phyloP scores from a whole-genome alignment of 2,329 filamentous ascomycete species.

The Plectosphaerella plurivora region DNA sequence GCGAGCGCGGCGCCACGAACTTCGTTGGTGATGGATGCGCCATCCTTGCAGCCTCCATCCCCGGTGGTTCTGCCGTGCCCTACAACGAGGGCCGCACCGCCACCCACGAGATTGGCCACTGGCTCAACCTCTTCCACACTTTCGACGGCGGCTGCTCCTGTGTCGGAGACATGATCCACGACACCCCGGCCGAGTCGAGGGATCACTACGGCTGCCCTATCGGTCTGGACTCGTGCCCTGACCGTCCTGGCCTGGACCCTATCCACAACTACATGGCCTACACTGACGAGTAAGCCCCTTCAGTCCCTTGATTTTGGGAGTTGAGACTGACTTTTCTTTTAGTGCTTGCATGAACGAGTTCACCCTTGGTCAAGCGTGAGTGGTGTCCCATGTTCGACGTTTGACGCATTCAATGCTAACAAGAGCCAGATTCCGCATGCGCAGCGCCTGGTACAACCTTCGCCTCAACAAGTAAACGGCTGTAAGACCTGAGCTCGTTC shows the following conservation, averaged over 20 bases:
- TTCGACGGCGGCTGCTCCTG: constrained; percentile 36
- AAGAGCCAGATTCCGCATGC: too few relatives aligned
- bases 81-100: constrained; percentile 26
- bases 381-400: too few relatives aligned
- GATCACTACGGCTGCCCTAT: constrained; percentile 28
- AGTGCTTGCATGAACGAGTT: too few relatives aligned
- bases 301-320: too few relatives aligned
- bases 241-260: constrained; percentile 24
- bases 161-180: constrained; percentile 31
- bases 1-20: background rate
- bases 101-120: constrained; percentile 44
- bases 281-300: constrained; percentile 32
- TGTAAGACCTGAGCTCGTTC: too few relatives aligned
- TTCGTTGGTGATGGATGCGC: background rate
- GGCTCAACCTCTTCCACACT: constrained; percentile 44
- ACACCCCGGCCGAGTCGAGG: constrained; percentile 33
- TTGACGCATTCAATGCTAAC: too few relatives aligned
- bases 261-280: constrained; percentile 37
- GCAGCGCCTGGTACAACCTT: too few relatives aligned
- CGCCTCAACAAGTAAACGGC: too few relatives aligned
- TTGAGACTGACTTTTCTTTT: too few relatives aligned
- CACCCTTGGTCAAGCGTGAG: too few relatives aligned
- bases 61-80: constrained; percentile 22
- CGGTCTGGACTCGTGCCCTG: constrained; percentile 29
- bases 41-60: background rate